Percentiles rank a stretch among this genome's conserved stretches.
Evolutionary conservation across 2,329 filamentous ascomycete species (phyloP).

Genomic region (Claviceps cyperi): DNA sequence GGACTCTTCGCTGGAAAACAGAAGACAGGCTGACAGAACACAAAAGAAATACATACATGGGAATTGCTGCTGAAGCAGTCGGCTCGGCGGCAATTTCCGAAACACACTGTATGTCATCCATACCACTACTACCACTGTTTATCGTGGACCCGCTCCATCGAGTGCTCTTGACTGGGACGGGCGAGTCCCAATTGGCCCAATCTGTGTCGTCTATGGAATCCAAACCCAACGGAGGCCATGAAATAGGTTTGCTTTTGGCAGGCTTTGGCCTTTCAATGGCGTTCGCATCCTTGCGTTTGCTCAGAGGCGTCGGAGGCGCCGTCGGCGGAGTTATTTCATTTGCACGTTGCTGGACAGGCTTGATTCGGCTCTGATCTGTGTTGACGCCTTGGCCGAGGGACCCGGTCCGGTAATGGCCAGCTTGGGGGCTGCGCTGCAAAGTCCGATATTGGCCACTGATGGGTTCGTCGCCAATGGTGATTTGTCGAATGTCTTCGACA

Average conservation of each 20-base stretch:
- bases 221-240: slow-evolving; percentile 43
- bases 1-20: not conserved
- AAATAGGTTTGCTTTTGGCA: slow-evolving; percentile 37
- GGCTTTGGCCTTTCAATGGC: slow-evolving; percentile 23
- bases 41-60: slow-evolving; percentile 1
- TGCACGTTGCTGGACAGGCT: slow-evolving; percentile 28
- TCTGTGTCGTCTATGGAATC: slow-evolving; percentile 46
- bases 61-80: slow-evolving; percentile 19
- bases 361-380: slow-evolving; percentile 32
- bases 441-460: slow-evolving; percentile 35
- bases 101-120: slow-evolving; percentile 30
- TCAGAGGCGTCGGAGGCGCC: slow-evolving; percentile 16
- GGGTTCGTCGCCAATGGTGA: slow-evolving; percentile 87
- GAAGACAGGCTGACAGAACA: not conserved
- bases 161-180: slow-evolving; percentile 38
- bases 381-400: slow-evolving; percentile 7
- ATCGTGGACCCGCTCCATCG: slow-evolving; percentile 51
- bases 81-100: slow-evolving; percentile 34
- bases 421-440: slow-evolving; percentile 8
- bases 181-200: slow-evolving; percentile 51
- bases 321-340: slow-evolving; percentile 24
- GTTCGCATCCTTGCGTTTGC: slow-evolving; percentile 13
- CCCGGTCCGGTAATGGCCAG: slow-evolving; percentile 1
- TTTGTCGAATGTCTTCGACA: slow-evolving; percentile 86
- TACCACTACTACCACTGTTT: slow-evolving; percentile 20